A percentile compares a stretch with the other conserved stretches of the same genome.
These are phyloP conservation scores for Xylaria digitata DNA, from an alignment of 2,329 filamentous ascomycete genomes.

Conservation along the genomic window DNA sequence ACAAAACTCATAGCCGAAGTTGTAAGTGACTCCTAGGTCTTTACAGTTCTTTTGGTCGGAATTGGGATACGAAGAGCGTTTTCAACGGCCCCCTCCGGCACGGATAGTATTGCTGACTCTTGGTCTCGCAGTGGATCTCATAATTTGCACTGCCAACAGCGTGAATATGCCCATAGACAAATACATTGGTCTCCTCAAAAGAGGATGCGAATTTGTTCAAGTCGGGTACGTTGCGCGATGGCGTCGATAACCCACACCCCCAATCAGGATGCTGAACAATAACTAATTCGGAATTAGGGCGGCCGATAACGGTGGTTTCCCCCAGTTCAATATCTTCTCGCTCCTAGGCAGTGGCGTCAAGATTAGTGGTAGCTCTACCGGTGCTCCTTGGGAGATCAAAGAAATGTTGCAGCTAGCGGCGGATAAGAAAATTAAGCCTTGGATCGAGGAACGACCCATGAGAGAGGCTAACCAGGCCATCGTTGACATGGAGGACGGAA, in stretches of 20 bases:
- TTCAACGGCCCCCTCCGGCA: no score
- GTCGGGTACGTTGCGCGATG: slow-evolving; percentile 59
- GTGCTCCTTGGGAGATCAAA: slow-evolving; percentile 66
- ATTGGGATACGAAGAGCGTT: not conserved
- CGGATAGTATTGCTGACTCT: slow-evolving; percentile 7
- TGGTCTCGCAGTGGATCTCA: slow-evolving; percentile 61
- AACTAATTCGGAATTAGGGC: slow-evolving; percentile 49
- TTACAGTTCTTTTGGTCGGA: no score
- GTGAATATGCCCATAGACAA: slow-evolving; percentile 68
- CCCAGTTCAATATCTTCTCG: slow-evolving; percentile 64
- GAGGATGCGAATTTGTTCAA: slow-evolving; percentile 71
- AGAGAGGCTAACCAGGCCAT: slow-evolving; percentile 68
- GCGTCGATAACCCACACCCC: not conserved
- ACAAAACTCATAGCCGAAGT: slow-evolving; percentile 59
- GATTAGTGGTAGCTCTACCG: slow-evolving; percentile 61
- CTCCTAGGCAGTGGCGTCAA: slow-evolving; percentile 67
- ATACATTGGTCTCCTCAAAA: slow-evolving; percentile 72
- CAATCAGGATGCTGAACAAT: not conserved
- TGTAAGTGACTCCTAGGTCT: slow-evolving; percentile 34
- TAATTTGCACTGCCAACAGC: slow-evolving; percentile 67
- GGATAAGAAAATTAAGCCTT: slow-evolving; percentile 67
- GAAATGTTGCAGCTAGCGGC: slow-evolving; percentile 71
- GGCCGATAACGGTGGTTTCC: slow-evolving; percentile 65
- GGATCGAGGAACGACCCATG: slow-evolving; percentile 67
- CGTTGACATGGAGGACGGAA: slow-evolving; percentile 67